Conservation (phyloP, 768 basidiomycete genomes). For the Daedaleopsis nitida region DNA sequence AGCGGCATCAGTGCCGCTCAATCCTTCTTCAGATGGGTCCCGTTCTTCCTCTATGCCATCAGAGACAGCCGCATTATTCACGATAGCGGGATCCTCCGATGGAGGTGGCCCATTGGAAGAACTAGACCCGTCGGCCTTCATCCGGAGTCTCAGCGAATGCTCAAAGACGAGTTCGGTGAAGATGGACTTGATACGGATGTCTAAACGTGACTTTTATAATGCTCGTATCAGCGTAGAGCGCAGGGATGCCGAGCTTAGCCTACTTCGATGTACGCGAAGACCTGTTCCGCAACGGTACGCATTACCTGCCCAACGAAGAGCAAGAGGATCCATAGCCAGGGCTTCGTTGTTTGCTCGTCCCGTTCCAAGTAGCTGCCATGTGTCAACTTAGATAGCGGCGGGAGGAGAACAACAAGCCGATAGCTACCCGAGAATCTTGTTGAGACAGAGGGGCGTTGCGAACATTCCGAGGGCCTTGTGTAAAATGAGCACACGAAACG, state of each 20-base stretch:
- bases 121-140: slow-evolving; percentile 45
- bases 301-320: slow-evolving; percentile 37
- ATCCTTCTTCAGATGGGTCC: no score
- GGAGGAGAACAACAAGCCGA: slow-evolving; percentile 6
- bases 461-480: slow-evolving; percentile 23
- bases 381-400: not conserved
- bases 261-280: slow-evolving; percentile 40
- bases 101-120: not conserved
- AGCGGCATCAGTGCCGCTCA: no score
- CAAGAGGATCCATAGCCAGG: slow-evolving; percentile 49
- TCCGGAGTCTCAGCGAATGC: slow-evolving; percentile 62
- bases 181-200: slow-evolving; percentile 53
- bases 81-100: no score
- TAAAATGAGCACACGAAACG: not conserved
- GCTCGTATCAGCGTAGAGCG: not conserved
- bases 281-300: slow-evolving; percentile 40
- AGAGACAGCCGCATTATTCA: no score
- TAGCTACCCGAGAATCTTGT: slow-evolving; percentile 38
- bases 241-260: not conserved
- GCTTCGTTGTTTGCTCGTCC: slow-evolving; percentile 39
- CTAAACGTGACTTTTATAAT: slow-evolving; percentile 36
- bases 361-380: slow-evolving; percentile 36
- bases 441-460: slow-evolving; percentile 34
- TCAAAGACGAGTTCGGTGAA: slow-evolving; percentile 56
- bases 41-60: no score